Evolutionary conservation across 225 moss, liverwort and hornwort genomes (phyloP), one percentile per base, ranked within the genome.

Genomic region (Physcomitrellopsis africana): DNA sequence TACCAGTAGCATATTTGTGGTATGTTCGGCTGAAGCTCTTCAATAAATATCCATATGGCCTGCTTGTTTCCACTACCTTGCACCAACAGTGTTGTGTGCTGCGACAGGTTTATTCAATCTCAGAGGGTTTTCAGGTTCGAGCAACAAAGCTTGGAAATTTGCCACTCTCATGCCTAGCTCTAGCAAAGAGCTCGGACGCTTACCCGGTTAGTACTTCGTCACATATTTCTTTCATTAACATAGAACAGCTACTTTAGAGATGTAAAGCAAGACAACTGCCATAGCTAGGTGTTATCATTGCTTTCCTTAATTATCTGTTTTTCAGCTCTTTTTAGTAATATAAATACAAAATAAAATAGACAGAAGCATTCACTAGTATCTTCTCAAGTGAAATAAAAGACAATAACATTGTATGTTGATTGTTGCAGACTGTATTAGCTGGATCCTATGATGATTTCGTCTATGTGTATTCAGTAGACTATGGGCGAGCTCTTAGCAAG

Each of bases 401-500:
- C 53, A 22, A 52, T 81, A 75, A 82, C 24, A 43, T 20, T 71
- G 19, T 77, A 37, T 27, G 18, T 79, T 74, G 63, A 58, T 70
- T 82, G 45, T 66, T 81, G 79, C 87, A 99, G 93, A 93, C 87
- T 74, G 91, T 93, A 43, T 78, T 99, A 77, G 94, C 88, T 71
- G 97, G 97, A 44, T 99, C 97, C 51, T 92, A 86, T 67, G 94
- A 99, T 82, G 91, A 99, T 69, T 95, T 90, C 80, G 85, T 95
- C 43, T 89, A 93, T 67, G 86, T 92, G 11, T 99, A 99, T 81
- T 99, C 97, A 26, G 90, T 99, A 61, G 94, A 99, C 75, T 92
- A 95, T 81, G 94, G 97, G n/a, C 93, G 86, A 79, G 92, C 93
- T 73, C 90, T 93, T 72, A 89, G 97, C 76, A 99, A 99, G 97